Percentiles rank a stretch among this genome's conserved stretches.
These are phyloP conservation scores for Kurtzmaniella quercitrusa DNA, from an alignment of 1,139 yeast genomes.

Conservation along the genomic window DNA sequence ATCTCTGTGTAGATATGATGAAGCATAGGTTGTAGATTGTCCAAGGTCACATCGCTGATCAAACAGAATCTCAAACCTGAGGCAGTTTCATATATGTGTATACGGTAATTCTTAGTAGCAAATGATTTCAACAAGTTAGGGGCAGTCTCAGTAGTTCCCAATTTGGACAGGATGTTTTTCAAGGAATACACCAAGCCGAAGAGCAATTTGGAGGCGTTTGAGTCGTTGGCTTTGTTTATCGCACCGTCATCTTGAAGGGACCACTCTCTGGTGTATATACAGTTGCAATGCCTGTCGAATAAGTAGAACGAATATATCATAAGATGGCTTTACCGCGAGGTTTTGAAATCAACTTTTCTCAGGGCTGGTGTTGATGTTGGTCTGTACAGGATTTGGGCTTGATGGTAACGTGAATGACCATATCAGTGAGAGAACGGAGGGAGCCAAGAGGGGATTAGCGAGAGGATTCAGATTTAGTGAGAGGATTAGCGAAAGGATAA, in stretches of 20 bases:
- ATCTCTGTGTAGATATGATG: constrained; percentile 64
- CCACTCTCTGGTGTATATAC: constrained; percentile 69
- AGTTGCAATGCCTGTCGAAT: constrained; percentile 84
- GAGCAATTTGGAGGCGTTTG: constrained; percentile 69
- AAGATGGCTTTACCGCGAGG: no score
- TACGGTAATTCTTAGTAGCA: constrained; percentile 67
- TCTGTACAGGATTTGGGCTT: no score
- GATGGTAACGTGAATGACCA: no score
- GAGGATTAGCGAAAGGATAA: no score
- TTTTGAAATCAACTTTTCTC: no score
- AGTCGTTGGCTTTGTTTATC: constrained; percentile 53
- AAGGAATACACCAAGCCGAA: constrained; percentile 87
- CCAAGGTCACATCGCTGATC: constrained; percentile 63
- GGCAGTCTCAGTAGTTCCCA: constrained; percentile 34
- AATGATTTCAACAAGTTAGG: constrained; percentile 59
- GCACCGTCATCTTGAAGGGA: constrained; percentile 37
- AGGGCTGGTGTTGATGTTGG: no score
- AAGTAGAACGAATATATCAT: constrained; percentile 76
- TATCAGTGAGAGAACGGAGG: no score
- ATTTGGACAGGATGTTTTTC: constrained; percentile 65
- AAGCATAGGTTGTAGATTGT: constrained; percentile 56
- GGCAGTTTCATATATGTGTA: constrained; percentile 78
- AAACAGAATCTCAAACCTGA: constrained; percentile 74
- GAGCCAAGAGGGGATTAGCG: no score
- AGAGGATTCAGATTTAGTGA: no score